These are phyloP conservation scores for Cercospora sp. DNA, from an alignment of 2,329 filamentous ascomycete genomes.

Conservation along the genomic window DNA sequence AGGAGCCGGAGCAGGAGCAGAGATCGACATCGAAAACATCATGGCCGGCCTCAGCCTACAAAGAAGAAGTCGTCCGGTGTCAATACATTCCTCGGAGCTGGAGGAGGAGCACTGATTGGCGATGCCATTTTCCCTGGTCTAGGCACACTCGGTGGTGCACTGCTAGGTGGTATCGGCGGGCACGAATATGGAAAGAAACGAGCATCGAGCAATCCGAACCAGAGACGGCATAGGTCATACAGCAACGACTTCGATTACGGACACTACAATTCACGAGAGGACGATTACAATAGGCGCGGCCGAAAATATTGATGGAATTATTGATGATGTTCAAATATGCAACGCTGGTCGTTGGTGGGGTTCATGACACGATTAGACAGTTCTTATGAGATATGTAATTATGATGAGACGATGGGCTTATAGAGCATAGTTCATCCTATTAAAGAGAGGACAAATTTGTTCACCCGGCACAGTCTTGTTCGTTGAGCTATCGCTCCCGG, in stretches of 20 bases:
- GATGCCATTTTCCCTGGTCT: constrained; percentile 44
- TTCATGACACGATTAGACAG: not conserved
- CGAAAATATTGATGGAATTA: constrained; percentile 23
- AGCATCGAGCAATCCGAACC: constrained; percentile 24
- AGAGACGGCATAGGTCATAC: constrained; percentile 19
- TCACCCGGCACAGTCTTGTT: not conserved
- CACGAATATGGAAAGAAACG: constrained; percentile 43
- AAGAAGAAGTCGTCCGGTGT: constrained; percentile 31
- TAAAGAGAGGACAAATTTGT: not conserved
- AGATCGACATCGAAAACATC: constrained; percentile 24
- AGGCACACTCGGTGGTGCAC: constrained; percentile 42
- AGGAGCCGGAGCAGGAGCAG: constrained; percentile 24
- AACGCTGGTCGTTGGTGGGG: constrained; percentile 19
- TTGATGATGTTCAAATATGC: not conserved
- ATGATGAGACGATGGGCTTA: not conserved
- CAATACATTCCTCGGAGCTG: constrained; percentile 48
- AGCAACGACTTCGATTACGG: constrained; percentile 23
- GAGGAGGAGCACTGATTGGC: constrained; percentile 47
- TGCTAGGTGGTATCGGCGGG: constrained; percentile 46
- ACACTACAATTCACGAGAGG: constrained; percentile 14
- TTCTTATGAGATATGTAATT: constrained; percentile 1
- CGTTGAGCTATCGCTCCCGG: not conserved
- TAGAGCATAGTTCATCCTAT: not conserved
- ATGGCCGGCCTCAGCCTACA: constrained; percentile 18
- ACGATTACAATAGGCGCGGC: constrained; percentile 20